phyloP scores from a whole-genome alignment of 345 rosid genomes.

The Laguncularia racemosa region DNA sequence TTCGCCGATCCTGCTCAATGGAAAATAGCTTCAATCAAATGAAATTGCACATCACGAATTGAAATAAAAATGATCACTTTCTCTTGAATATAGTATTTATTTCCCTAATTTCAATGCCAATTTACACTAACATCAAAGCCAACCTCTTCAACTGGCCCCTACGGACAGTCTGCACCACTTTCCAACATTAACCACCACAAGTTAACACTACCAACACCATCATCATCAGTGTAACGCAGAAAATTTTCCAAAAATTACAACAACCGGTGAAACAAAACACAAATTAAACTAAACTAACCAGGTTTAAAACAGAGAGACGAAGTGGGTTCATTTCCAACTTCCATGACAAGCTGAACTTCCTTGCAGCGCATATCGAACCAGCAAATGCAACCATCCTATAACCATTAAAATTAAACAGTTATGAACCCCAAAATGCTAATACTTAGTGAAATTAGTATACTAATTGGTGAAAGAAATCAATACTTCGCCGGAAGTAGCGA shows the following conservation, averaged over 20 bases:
- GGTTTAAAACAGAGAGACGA: conserved; percentile 72
- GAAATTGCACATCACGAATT: no score
- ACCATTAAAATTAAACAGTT: neutral
- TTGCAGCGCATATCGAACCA: conserved; percentile 94
- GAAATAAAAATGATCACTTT: no score
- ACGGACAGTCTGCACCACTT: no score
- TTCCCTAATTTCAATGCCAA: no score
- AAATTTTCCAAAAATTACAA: neutral
- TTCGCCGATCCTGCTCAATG: no score
- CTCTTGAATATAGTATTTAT: no score
- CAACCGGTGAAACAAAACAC: neutral
- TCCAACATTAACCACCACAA: no score
- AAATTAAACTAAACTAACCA: conserved; percentile 24
- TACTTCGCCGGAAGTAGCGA: conserved; percentile 81
- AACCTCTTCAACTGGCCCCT: no score
- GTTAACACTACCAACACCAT: no score
- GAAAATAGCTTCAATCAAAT: no score
- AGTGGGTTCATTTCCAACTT: conserved; percentile 56
- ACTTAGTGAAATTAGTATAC: neutral
- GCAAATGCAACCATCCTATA: conserved; percentile 82
- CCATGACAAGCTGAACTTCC: conserved; percentile 60
- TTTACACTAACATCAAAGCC: no score
- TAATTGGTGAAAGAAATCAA: neutral
- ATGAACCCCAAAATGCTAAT: neutral
- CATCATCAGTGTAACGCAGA: neutral